Percentiles rank a stretch among this genome's conserved stretches.
Evolutionary conservation across 163 green algal species (phyloP).

Genomic region (Chlorella variabilis): DNA sequence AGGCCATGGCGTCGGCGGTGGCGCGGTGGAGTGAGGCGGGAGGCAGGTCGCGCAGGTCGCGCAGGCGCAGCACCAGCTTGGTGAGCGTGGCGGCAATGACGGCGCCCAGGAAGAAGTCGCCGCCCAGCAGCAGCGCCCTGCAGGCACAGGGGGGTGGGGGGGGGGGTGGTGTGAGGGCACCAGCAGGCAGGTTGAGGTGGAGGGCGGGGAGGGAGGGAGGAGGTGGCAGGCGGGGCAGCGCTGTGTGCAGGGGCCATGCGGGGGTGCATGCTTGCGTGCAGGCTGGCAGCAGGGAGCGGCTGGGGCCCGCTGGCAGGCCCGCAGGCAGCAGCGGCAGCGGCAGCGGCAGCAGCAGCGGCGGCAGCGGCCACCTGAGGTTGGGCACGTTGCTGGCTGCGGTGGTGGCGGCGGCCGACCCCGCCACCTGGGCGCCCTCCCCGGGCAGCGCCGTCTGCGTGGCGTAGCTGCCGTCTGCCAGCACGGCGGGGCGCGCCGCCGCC

Average conservation of each 20-base stretch:
- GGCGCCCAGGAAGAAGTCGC: conserved; percentile 97
- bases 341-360: too few relatives aligned
- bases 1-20: conserved; percentile 82
- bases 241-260: too few relatives aligned
- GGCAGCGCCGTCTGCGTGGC: conserved; percentile 85
- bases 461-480: conserved; percentile 98
- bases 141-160: too few relatives aligned
- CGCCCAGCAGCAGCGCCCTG: conserved; percentile 73
- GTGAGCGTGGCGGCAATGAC: conserved; percentile 86
- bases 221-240: too few relatives aligned
- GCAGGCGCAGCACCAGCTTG: conserved; percentile 94
- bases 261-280: too few relatives aligned
- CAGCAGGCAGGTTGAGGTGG: too few relatives aligned
- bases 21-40: conserved; percentile 56
- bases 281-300: too few relatives aligned
- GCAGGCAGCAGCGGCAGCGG: too few relatives aligned
- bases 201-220: background rate
- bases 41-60: conserved; percentile 51
- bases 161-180: too few relatives aligned
- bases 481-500: conserved; percentile 77
- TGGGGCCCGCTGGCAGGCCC: too few relatives aligned
- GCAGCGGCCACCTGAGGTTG: conserved; percentile 65
- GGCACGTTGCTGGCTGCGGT: conserved; percentile 55
- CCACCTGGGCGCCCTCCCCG: background rate
- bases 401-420: conserved; percentile 5